These are phyloP conservation scores for Curvularia hawaiiensis DNA, from an alignment of 2,329 filamentous ascomycete genomes.

Conservation along the genomic window DNA sequence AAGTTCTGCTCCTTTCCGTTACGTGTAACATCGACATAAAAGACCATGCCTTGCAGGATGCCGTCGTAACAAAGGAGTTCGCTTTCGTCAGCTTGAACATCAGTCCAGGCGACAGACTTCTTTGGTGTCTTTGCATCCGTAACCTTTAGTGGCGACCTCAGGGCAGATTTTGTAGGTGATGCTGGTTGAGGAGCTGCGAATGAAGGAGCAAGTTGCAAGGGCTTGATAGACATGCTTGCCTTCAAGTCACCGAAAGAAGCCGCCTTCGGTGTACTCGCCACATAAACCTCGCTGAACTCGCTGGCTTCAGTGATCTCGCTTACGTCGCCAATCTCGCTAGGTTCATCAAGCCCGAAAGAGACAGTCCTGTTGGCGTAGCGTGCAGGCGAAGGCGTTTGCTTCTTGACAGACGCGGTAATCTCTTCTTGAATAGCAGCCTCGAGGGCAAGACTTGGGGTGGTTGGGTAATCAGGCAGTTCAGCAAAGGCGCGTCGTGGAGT, in stretches of 20 bases:
- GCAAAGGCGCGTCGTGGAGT: constrained; percentile 27
- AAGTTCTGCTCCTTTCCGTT: constrained; percentile 66
- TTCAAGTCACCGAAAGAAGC: constrained; percentile 13
- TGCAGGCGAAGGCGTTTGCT: constrained; percentile 31
- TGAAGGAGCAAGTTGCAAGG: constrained; percentile 17
- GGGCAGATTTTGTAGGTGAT: constrained; percentile 41
- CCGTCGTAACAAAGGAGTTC: constrained; percentile 32
- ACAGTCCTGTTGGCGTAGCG: constrained; percentile 17
- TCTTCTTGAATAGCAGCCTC: constrained; percentile 35
- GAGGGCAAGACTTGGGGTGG: constrained; percentile 30
- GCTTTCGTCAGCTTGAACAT: constrained; percentile 28
- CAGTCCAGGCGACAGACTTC: constrained; percentile 44
- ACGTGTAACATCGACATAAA: constrained; percentile 82
- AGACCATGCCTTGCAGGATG: constrained; percentile 65
- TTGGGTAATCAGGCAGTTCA: constrained; percentile 31
- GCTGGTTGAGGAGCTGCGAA: constrained; percentile 19
- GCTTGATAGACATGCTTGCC: constrained; percentile 24
- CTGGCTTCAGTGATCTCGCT: constrained; percentile 22
- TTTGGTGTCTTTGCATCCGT: constrained; percentile 40
- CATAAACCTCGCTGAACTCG: constrained; percentile 20
- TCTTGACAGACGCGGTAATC: constrained; percentile 34
- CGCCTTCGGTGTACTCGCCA: constrained; percentile 21
- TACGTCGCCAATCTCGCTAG: constrained; percentile 20
- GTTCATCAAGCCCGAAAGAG: constrained; percentile 18
- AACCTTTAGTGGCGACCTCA: constrained; percentile 44